These are phyloP conservation scores for Hypomontagnella submonticulosa DNA, from an alignment of 495 filamentous ascomycete species.

Conservation along the genomic window DNA sequence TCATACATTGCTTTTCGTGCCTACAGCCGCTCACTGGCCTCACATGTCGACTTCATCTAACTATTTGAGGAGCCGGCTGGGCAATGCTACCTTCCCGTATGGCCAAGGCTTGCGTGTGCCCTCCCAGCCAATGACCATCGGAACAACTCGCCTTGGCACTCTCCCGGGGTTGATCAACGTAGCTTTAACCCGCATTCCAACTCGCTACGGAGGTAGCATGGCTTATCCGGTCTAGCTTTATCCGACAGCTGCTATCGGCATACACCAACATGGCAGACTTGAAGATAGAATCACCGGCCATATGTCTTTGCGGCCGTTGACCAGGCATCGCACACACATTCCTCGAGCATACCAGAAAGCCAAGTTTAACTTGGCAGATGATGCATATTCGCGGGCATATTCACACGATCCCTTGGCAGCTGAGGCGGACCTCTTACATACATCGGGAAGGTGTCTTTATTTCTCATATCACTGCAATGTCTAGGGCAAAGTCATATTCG, in stretches of 20 bases:
- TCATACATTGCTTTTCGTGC: constrained; percentile 7
- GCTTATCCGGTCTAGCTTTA: constrained; percentile 28
- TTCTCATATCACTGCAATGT: constrained; percentile 34
- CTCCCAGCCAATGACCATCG: constrained; percentile 18
- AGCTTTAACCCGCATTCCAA: constrained; percentile 23
- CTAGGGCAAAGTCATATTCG: constrained; percentile 23
- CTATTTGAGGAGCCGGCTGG: constrained; percentile 35
- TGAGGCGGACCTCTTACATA: constrained; percentile 27
- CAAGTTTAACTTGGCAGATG: constrained; percentile 38
- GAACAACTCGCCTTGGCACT: constrained; percentile 18
- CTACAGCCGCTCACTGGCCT: constrained; percentile 20
- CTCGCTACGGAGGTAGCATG: constrained; percentile 17
- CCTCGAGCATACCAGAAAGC: constrained; percentile 11
- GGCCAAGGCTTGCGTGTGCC: constrained; percentile 30
- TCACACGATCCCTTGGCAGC: constrained; percentile 23
- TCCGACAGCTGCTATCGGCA: constrained; percentile 8
- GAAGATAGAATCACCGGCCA: constrained; percentile 2
- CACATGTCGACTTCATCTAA: constrained; percentile 24
- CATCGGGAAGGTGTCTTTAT: constrained; percentile 40
- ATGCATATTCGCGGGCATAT: constrained; percentile 10
- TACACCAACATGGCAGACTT: constrained; percentile 14
- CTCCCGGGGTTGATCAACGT: constrained; percentile 23
- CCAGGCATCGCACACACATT: constrained; percentile 15
- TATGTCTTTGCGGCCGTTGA: constrained; percentile 9
- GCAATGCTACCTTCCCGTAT: constrained; percentile 43